These are phyloP conservation scores for Cylindrotheca closterium DNA, from an alignment of 108 stramenopile genomes.

Conservation along the genomic window DNA sequence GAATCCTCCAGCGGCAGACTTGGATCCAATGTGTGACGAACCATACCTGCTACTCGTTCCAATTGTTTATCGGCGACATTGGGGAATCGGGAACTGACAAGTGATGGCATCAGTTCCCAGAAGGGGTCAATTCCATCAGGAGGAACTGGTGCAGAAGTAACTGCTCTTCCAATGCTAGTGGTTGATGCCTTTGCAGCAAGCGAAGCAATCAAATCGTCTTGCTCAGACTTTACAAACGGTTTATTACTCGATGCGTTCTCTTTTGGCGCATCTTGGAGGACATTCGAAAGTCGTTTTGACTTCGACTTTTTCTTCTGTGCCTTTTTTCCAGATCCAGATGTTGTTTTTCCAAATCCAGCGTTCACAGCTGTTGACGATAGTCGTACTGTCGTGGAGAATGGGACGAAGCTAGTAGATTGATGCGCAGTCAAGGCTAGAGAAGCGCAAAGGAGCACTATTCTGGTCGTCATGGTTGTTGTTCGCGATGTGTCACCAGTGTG, in stretches of 20 bases:
- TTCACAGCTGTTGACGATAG: background rate
- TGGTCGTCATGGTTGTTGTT: too few relatives aligned
- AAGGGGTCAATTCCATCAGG: slow-evolving; percentile 62
- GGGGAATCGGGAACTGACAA: slow-evolving; percentile 73
- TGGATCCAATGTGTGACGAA: slow-evolving; percentile 48
- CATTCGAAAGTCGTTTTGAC: slow-evolving; percentile 20
- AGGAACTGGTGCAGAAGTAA: slow-evolving; percentile 46
- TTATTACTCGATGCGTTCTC: background rate
- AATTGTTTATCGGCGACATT: slow-evolving; percentile 52
- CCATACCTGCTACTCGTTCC: slow-evolving; percentile 72
- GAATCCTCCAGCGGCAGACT: slow-evolving; percentile 51
- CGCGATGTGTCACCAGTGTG: too few relatives aligned
- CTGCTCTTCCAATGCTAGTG: slow-evolving; percentile 62
- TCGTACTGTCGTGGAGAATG: background rate
- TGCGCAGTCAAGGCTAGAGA: too few relatives aligned
- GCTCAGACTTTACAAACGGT: slow-evolving; percentile 66
- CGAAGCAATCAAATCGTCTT: slow-evolving; percentile 55
- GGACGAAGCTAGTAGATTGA: background rate
- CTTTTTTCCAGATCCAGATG: slow-evolving; percentile 10
- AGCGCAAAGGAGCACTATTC: too few relatives aligned
- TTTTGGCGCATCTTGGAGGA: slow-evolving; percentile 21
- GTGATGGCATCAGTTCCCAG: slow-evolving; percentile 76
- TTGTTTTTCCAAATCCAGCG: slow-evolving; percentile 1
- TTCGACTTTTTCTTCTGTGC: slow-evolving; percentile 17
- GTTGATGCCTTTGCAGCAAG: slow-evolving; percentile 43